Conservation (phyloP, 2,329 filamentous ascomycete species). For the Sporothrix schenckii region DNA sequence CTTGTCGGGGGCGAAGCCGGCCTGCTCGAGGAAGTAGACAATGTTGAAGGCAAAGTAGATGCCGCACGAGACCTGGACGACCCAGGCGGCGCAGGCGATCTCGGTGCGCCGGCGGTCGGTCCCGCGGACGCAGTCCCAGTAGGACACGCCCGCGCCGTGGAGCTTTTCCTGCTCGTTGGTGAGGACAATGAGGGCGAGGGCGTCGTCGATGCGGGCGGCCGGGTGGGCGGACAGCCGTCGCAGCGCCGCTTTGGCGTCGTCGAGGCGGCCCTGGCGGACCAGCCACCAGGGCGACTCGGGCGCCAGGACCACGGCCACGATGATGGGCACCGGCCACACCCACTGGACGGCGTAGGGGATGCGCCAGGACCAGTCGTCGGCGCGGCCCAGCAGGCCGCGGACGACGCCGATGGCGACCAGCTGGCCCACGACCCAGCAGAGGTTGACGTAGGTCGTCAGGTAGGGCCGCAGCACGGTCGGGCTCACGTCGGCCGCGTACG, state of each 20-base stretch:
- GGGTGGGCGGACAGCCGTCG: constrained; percentile 41
- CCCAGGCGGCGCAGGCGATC: constrained; percentile 48
- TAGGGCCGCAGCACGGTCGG: constrained; percentile 43
- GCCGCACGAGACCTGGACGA: constrained; percentile 39
- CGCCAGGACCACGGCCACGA: constrained; percentile 46
- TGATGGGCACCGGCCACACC: constrained; percentile 48
- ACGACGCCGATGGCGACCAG: constrained; percentile 46
- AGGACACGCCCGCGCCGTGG: constrained; percentile 40
- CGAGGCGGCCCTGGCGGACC: constrained; percentile 46
- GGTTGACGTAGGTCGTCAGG: constrained; percentile 51
- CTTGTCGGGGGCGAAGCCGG: constrained; percentile 41
- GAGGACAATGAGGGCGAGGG: constrained; percentile 50
- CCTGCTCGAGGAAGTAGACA: constrained; percentile 36
- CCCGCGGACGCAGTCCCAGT: constrained; percentile 53
- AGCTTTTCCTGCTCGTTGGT: constrained; percentile 50
- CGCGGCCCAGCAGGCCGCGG: constrained; percentile 43
- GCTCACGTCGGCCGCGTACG: constrained; percentile 45
- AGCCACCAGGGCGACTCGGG: constrained; percentile 54
- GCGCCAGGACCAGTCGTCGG: constrained; percentile 48
- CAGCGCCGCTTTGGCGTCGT: constrained; percentile 41
- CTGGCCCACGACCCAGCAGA: constrained; percentile 52
- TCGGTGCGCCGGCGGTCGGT: constrained; percentile 51
- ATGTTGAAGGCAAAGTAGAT: constrained; percentile 44
- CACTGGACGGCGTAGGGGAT: constrained; percentile 40
- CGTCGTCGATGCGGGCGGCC: constrained; percentile 28